Evolutionary conservation across 192 early-diverging fungal species (phyloP).

Genomic region (Gigaspora rosea): DNA sequence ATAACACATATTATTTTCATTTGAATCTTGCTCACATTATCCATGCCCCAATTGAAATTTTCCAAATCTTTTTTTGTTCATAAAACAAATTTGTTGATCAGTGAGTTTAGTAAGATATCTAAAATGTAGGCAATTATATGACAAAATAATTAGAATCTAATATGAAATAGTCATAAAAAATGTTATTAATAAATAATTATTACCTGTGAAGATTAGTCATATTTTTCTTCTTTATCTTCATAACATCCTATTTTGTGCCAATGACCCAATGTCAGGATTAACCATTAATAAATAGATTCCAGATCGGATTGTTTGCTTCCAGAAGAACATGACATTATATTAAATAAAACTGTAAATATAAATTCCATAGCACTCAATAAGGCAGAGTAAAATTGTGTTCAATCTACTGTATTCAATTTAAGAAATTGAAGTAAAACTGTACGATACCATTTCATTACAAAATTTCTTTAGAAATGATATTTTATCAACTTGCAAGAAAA

Average conservation of each 20-base stretch:
- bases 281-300: conserved; percentile 16
- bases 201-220: conserved; percentile 36
- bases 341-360: not conserved
- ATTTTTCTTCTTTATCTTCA: conserved; percentile 34
- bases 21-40: not conserved
- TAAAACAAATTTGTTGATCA: conserved; percentile 25
- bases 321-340: not conserved
- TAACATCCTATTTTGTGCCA: conserved; percentile 29
- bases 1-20: not conserved
- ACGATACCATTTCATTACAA: not conserved
- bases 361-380: conserved; percentile 27
- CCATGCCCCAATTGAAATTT: conserved; percentile 8
- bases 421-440: conserved; percentile 13
- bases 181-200: not conserved
- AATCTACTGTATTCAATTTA: not conserved
- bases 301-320: not conserved
- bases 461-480: conserved; percentile 21
- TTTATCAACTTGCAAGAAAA: not conserved
- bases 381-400: not conserved
- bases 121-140: not conserved
- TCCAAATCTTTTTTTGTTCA: conserved; percentile 25
- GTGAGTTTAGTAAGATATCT: conserved; percentile 32
- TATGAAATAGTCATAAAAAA: not conserved
- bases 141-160: not conserved
- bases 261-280: conserved; percentile 5